Evolutionary conservation across 768 basidiomycete species (phyloP).

Genomic region (Kwoniella pini): DNA sequence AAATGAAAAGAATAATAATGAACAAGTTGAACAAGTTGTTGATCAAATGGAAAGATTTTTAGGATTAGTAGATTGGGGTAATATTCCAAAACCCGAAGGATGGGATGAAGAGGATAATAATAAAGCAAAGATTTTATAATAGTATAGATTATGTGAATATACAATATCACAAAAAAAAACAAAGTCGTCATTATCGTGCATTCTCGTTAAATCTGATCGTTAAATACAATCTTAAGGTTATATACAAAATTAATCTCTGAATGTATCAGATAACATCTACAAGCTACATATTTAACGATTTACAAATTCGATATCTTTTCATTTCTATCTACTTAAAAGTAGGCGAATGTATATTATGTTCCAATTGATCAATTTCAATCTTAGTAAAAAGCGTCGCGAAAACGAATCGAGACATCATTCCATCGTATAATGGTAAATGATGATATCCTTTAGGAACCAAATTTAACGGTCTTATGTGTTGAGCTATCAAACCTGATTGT

Average conservation of each 20-base stretch:
- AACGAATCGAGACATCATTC: constrained; percentile 79
- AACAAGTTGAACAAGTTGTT: constrained; percentile 5
- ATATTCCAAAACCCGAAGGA: constrained; percentile 27
- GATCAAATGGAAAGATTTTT: constrained; percentile 37
- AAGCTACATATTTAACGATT: no score
- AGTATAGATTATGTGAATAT: not conserved
- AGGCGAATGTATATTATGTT: no score
- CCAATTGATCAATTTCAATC: constrained; percentile 57
- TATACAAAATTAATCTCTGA: no score
- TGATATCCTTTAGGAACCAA: constrained; percentile 64
- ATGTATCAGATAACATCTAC: no score
- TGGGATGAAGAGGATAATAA: constrained; percentile 26
- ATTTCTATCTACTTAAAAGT: no score
- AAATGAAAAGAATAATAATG: not conserved
- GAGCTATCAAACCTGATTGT: constrained; percentile 62
- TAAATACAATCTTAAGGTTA: no score
- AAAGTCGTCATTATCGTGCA: no score
- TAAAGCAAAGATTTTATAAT: not conserved
- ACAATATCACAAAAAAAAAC: no score
- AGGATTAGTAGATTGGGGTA: constrained; percentile 33
- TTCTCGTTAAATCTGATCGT: no score
- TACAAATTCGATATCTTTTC: no score
- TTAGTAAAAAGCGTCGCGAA: constrained; percentile 91
- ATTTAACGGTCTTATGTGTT: constrained; percentile 67
- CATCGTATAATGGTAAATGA: constrained; percentile 85